phyloP scores from a whole-genome alignment of 441 rosid species.

The Gossypium laxum region DNA sequence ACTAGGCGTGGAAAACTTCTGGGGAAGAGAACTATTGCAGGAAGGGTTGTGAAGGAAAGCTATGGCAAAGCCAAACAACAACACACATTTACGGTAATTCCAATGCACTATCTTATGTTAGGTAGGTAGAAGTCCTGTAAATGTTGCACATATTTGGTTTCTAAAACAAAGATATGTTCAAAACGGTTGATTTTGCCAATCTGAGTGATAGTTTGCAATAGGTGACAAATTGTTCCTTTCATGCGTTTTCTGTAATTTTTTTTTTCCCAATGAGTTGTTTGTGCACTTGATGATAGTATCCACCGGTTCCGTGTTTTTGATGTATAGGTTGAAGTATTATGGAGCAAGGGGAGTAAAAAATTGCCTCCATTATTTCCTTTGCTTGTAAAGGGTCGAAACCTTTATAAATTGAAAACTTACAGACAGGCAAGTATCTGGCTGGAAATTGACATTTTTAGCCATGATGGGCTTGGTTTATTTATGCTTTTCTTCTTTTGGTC shows the following conservation, averaged over 20 bases:
- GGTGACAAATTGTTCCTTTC: neutral
- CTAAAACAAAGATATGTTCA: slow-evolving; percentile 4
- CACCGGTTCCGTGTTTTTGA: slow-evolving; percentile 10
- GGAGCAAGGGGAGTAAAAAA: slow-evolving; percentile 44
- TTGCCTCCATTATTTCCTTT: slow-evolving; percentile 49
- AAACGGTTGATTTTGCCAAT: neutral
- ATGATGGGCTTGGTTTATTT: neutral
- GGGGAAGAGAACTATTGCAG: slow-evolving; percentile 52
- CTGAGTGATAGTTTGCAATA: neutral
- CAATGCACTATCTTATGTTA: neutral
- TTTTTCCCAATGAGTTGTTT: neutral
- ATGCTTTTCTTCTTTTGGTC: neutral
- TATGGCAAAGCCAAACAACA: slow-evolving; percentile 64
- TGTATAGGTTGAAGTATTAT: slow-evolving; percentile 52
- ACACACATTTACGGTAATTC: slow-evolving; percentile 57
- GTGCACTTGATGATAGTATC: neutral
- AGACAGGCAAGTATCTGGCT: slow-evolving; percentile 34
- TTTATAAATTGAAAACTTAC: slow-evolving; percentile 43
- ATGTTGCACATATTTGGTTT: slow-evolving; percentile 5
- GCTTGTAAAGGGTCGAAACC: slow-evolving; percentile 57
- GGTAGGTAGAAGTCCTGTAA: neutral
- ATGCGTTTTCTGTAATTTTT: neutral
- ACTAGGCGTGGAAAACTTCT: slow-evolving; percentile 30
- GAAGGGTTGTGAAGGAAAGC: slow-evolving; percentile 59
- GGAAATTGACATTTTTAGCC: neutral